Base-by-base conservation (phyloP, 176 grass and related monocot species). In the Sorghum bicolor region DNA sequence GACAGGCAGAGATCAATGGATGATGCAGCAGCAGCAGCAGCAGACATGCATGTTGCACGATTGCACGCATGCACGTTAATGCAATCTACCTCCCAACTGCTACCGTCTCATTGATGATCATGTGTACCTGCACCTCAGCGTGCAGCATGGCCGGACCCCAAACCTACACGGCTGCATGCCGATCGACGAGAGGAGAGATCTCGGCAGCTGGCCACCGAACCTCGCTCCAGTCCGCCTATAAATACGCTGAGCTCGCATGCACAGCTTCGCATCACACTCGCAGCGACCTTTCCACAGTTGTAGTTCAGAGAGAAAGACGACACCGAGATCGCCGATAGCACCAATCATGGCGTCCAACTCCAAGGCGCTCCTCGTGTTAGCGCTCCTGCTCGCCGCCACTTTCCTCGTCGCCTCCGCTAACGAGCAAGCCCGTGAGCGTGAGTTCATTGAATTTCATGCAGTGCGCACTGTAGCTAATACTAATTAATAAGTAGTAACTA, bases 361-460 rank as follows among this genome's bases (percentile, higher is more conserved):
- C 82, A 97, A 92, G 75, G 36, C 47, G 48, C 29, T 92, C 47
- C 41, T 94, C 19, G 45, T 85, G 69, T 36, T 88, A 37, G 82
- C 82, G 58, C 28, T 90, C 64, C 72, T 97, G 50, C 74, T 92
- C 16, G 82, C 83, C 8, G 75, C 79, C 5, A 71, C 87, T 14
- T 75, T 84, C 84, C 86, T 92, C 13, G 72, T 85, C 66, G 82
- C 74, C 65, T 67, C 83, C 1, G 89, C 91, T 25, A 41, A 70
- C 66, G 43, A 94, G 28, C 47, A 93, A 34, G 70, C 70, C 37
- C 74, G 89, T 90, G 55, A 91, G 88, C 74, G 89, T 90, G 55
- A 91, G 88, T 74, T 74, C 34, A 10, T 32, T 29, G 1, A 5
- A 2, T 58, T 58, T 57, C 37, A 14, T 15, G 13, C 4, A n/a